Percentiles rank a stretch among this genome's conserved stretches.
Evolutionary conservation across 306 rosid species (phyloP).

Genomic region (Arachis stenosperma): DNA sequence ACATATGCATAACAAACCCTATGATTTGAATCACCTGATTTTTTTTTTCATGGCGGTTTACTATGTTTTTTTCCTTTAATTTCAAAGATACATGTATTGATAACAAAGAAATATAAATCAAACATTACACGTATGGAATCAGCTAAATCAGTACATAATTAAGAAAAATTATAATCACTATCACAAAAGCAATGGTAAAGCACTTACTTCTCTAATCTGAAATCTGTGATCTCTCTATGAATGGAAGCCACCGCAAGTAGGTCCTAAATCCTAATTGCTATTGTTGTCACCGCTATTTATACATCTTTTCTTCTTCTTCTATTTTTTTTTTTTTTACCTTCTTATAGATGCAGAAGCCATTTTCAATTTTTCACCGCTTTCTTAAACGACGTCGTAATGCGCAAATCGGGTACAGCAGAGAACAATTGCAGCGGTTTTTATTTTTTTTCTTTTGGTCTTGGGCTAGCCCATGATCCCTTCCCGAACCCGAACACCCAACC

Average conservation of each 20-base stretch:
- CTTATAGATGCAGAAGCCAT: not conserved
- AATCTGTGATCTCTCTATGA: not conserved
- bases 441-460: too few relatives aligned
- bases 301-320: too few relatives aligned
- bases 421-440: not conserved
- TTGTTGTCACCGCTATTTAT: not conserved
- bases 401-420: not conserved
- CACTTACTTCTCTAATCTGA: not conserved
- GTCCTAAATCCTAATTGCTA: not conserved
- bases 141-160: not conserved
- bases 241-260: conserved; percentile 3
- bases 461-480: too few relatives aligned
- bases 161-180: conserved; percentile 1
- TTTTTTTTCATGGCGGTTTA: too few relatives aligned
- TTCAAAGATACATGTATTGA: too few relatives aligned
- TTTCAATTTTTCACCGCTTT: not conserved
- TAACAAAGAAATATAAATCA: not conserved
- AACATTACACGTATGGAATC: not conserved
- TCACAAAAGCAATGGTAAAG: not conserved
- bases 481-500: too few relatives aligned
- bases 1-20: too few relatives aligned
- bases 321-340: too few relatives aligned
- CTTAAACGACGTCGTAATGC: not conserved
- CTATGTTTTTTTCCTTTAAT: too few relatives aligned
- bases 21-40: too few relatives aligned